phyloP scores from a whole-genome alignment of 1,139 yeast genomes.

The Zygotorulaspora mrakii region DNA sequence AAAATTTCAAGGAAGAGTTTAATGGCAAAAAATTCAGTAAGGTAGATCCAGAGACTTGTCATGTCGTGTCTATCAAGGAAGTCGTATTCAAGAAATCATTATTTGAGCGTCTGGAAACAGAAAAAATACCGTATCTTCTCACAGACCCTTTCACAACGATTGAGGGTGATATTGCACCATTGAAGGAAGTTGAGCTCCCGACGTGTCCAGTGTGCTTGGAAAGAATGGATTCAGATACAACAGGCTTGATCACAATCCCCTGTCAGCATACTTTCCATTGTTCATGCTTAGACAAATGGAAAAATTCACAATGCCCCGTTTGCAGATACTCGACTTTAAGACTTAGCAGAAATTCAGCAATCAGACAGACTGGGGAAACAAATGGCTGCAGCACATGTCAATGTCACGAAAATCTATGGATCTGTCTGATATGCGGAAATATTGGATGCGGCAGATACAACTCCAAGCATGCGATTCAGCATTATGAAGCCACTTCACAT shows the following conservation, averaged over 20 bases:
- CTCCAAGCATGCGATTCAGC: constrained; percentile 81
- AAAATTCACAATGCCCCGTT: constrained; percentile 87
- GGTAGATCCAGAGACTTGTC: constrained; percentile 87
- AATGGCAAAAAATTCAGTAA: constrained; percentile 78
- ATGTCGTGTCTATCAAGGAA: constrained; percentile 65
- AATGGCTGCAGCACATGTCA: constrained; percentile 45
- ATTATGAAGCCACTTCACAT: constrained; percentile 73
- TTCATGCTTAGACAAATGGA: constrained; percentile 84
- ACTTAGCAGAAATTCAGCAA: constrained; percentile 21
- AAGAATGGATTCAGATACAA: constrained; percentile 74
- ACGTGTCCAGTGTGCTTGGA: constrained; percentile 94
- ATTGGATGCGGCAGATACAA: constrained; percentile 91
- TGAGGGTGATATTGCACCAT: constrained; percentile 8
- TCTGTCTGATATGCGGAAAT: constrained; percentile 84
- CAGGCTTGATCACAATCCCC: constrained; percentile 82
- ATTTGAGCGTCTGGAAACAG: constrained; percentile 24
- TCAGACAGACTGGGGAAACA: constrained; percentile 40
- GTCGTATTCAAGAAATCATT: constrained; percentile 39
- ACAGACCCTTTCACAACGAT: constrained; percentile 59
- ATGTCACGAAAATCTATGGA: constrained; percentile 73
- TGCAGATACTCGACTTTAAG: constrained; percentile 67
- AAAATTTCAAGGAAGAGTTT: constrained; percentile 57
- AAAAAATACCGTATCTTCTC: constrained; percentile 57
- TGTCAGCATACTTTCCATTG: constrained; percentile 96
- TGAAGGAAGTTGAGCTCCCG: constrained; percentile 60